Base-by-base conservation (phyloP, 768 basidiomycete genomes). In the Tephrocybe sp. region DNA sequence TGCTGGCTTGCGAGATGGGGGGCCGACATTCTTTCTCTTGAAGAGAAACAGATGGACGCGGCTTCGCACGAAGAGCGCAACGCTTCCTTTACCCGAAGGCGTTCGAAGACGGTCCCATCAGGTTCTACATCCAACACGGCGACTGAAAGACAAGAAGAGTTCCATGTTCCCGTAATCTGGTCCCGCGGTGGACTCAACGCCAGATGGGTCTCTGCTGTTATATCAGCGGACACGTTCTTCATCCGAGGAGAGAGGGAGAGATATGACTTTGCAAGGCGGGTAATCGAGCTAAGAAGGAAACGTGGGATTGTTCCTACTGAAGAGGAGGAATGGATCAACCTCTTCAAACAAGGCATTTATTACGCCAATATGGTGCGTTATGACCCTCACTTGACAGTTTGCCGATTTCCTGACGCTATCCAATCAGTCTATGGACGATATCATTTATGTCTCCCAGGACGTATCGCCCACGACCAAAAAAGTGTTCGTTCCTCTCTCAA, bases 1-100 rank as follows among this genome's bases (percentile, higher is more conserved):
- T 91, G 88, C 65, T 98, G 93, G 93, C 73, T 97, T 15, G 78
- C 85, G 1, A 76, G 90, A 38, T 98, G 94, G 94, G 90, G 85
- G 0, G 64, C 70, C 11, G 93, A 97, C 62, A 76, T 96, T 55
- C 75, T 96, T n/a, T 61, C 62, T 8, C 75, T 79, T 26, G 90
- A 92, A 61, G 78, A 84, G 57, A 68, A 67, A 36, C 50, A 63
- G 45, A 62, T 60, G 8, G 57, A 54, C 14, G 55, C 28, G 12
- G n/a, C 18, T 44, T 26, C 18, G 17, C 17, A 42, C 21, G 52
- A 41, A 28, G 47, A 44, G 15, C 15, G 24, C 21, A 33, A 14
- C 24, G 38, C 3, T 4, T 34, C 45, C 45, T 28, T 23, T 55
- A 46, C 59, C 15, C 58, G 61, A 50, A 59, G 61, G 39, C 53